Evolutionary conservation across 2,329 filamentous ascomycete species (phyloP), one percentile per base, ranked within the genome.

Genomic region (Calonectria honghensis): DNA sequence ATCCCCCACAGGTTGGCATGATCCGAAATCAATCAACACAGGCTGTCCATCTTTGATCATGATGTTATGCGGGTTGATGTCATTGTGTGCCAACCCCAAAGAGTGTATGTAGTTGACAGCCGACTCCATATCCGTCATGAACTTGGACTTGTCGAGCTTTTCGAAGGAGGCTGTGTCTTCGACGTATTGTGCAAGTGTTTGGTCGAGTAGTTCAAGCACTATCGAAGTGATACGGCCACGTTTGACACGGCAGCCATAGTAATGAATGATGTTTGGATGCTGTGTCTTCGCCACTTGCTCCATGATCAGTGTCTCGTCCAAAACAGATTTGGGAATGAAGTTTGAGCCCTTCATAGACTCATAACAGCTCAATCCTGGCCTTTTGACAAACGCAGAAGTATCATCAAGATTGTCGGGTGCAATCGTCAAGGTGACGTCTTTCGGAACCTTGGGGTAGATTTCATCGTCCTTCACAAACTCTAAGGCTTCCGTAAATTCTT

Each of bases 31-130:
- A 27, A 78, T 76, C n/a, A 79, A 18, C 0, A 77, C 61, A 0
- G 77, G 77, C 72, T 48, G 64, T 5, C 64, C 73, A 37, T 75
- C 70, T 27, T 77, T 68, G 2, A 79, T 27, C 65, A 79, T 70
- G 45, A 79, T 76, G 66, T 79, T 79, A 2, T 57, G 18, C 2
- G 78, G 78, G 50, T 78, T 79, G 29, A 79, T 39, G 59, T 79
- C 76, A 68, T 79, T 79, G 51, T 79, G 78, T 4, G 74, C 75
- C 35, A 74, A 52, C 3, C 76, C 78, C 7, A 79, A 59, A 3
- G 74, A 75, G 59, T 79, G 78, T 4, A 79, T 27, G 54, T 79
- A 59, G 41, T 57, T 68, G 7, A 77, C 68, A 3, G 74, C 74
- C 16, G 70, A 75, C 41, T 72, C 68, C 2, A 79, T 57, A 5